phyloP scores from a whole-genome alignment of 371 early-diverging fungal genomes.

The Ordospora colligata region DNA sequence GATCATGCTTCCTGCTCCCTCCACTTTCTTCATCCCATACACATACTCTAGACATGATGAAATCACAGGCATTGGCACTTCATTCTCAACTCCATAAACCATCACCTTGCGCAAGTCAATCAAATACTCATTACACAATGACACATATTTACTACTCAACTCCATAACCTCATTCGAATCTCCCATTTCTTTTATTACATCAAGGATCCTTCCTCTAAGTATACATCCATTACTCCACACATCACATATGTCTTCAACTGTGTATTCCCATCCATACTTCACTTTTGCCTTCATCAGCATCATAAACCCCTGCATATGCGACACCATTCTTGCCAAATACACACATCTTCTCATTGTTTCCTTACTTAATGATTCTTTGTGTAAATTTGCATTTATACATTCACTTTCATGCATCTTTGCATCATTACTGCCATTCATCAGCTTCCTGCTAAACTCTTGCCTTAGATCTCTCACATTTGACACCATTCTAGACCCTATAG shows the following conservation, averaged over 20 bases:
- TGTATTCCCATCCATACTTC: constrained; percentile 80
- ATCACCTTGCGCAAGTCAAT: constrained; percentile 76
- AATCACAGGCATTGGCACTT: constrained; percentile 79
- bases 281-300: constrained; percentile 83
- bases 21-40: constrained; percentile 73
- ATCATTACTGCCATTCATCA: background rate
- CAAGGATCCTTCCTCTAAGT: constrained; percentile 65
- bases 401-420: constrained; percentile 63
- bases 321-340: constrained; percentile 86
- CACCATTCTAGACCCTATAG: constrained; percentile 86
- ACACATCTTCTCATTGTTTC: constrained; percentile 72
- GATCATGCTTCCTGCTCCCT: constrained; percentile 82
- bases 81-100: constrained; percentile 68
- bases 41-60: constrained; percentile 78
- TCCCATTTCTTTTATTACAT: constrained; percentile 15
- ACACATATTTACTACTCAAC: constrained; percentile 1
- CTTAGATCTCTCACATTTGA: constrained; percentile 85
- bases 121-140: constrained; percentile 67
- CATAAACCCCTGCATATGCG: constrained; percentile 97
- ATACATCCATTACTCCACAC: constrained; percentile 99
- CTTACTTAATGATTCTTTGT: constrained; percentile 52
- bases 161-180: constrained; percentile 20
- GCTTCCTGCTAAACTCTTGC: constrained; percentile 70
- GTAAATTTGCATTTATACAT: background rate
- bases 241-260: constrained; percentile 80